A percentile compares a stretch with the other conserved stretches of the same genome.
Conservation (phyloP, 2,329 filamentous ascomycete species). For the Cladosporium phlei region DNA sequence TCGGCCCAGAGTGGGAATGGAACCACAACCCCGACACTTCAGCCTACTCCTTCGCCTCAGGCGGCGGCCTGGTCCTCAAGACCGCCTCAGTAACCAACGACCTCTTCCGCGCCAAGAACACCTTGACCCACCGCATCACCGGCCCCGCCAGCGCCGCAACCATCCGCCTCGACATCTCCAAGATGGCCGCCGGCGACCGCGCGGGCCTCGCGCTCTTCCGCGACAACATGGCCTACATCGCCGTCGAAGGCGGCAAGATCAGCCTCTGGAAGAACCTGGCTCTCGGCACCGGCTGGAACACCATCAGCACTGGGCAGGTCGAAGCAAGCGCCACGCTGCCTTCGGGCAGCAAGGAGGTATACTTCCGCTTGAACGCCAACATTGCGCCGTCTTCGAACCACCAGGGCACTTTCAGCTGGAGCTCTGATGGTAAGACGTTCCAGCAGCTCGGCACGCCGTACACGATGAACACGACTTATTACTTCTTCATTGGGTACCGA, state of each 20-base stretch:
- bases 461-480: slow-evolving; percentile 33
- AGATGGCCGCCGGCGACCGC: slow-evolving; percentile 50
- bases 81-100: slow-evolving; percentile 52
- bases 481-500: slow-evolving; percentile 38
- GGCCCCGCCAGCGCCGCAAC: slow-evolving; percentile 44
- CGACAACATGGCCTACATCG: slow-evolving; percentile 51
- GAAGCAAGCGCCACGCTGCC: slow-evolving; percentile 22
- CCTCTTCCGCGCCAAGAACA: slow-evolving; percentile 41
- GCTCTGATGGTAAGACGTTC: slow-evolving; percentile 32
- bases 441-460: slow-evolving; percentile 30
- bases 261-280: slow-evolving; percentile 37
- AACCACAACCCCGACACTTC: slow-evolving; percentile 56
- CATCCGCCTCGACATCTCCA: slow-evolving; percentile 45
- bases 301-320: slow-evolving; percentile 29
- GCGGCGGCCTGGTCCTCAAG: slow-evolving; percentile 43
- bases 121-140: slow-evolving; percentile 39
- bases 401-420: slow-evolving; percentile 35
- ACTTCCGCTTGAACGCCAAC: slow-evolving; percentile 32
- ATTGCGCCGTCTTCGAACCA: slow-evolving; percentile 32
- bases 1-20: slow-evolving; percentile 54
- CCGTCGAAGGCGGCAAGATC: slow-evolving; percentile 40
- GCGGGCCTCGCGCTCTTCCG: slow-evolving; percentile 52
- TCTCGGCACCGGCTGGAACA: slow-evolving; percentile 30
- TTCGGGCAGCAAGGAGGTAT: slow-evolving; percentile 25
- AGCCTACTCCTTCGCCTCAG: slow-evolving; percentile 34